A percentile compares a stretch with the other conserved stretches of the same genome.
Conservation (phyloP, 345 rosid species). For the Citrus unshiu region DNA sequence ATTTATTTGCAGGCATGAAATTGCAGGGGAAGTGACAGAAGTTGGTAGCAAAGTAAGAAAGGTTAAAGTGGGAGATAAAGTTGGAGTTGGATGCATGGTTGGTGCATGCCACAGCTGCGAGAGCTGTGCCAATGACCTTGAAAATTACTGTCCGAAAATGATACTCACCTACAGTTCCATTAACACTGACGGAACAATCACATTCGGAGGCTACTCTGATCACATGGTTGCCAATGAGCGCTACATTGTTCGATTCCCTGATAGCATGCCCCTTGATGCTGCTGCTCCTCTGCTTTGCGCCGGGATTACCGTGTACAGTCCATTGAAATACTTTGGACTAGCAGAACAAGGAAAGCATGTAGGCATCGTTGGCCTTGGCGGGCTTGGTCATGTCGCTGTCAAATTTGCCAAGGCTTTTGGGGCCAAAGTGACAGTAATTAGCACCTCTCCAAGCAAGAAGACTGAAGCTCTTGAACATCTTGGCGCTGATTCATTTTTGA, state of each 20-base stretch:
- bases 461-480: not conserved
- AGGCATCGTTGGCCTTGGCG: slow-evolving; percentile 7
- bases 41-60: not conserved
- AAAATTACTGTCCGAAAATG: not conserved
- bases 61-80: not conserved
- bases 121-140: not conserved
- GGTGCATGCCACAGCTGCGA: not conserved
- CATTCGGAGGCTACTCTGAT: slow-evolving; percentile 1
- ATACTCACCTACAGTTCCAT: not conserved
- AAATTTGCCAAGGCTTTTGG: slow-evolving; percentile 8
- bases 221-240: not conserved
- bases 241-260: not conserved
- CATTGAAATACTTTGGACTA: not conserved
- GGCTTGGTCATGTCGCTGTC: slow-evolving; percentile 5
- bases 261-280: not conserved
- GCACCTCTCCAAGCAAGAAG: slow-evolving; percentile 1
- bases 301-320: slow-evolving; percentile 3
- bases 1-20: not conserved
- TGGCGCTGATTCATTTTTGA: slow-evolving; percentile 6
- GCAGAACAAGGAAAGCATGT: not conserved
- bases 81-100: not conserved
- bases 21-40: not conserved
- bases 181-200: not conserved
- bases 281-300: slow-evolving; percentile 6
- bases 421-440: slow-evolving; percentile 1